These are phyloP conservation scores for Letharia lupina DNA, from an alignment of 495 filamentous ascomycete species.

Conservation along the genomic window DNA sequence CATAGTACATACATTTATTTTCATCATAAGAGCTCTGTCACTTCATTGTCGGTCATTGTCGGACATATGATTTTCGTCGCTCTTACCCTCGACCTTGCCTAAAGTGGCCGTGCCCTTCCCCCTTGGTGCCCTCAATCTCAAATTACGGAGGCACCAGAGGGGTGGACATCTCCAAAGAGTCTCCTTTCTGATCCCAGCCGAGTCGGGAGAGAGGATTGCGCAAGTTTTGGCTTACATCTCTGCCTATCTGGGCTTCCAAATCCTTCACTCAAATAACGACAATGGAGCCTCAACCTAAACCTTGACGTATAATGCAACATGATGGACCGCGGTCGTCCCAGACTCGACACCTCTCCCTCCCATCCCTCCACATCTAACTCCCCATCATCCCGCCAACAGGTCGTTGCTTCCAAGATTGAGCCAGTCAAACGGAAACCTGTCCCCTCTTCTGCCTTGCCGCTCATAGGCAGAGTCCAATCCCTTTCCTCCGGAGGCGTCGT, in stretches of 20 bases:
- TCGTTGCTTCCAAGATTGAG: constrained; percentile 21
- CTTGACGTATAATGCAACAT: constrained; percentile 12
- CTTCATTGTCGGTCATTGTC: neutral
- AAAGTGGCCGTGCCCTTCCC: neutral
- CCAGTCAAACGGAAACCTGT: constrained; percentile 34
- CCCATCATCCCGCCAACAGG: constrained; percentile 14
- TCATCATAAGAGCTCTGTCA: neutral
- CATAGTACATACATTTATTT: too few relatives aligned
- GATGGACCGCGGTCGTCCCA: constrained; percentile 19
- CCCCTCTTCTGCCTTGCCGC: constrained; percentile 20
- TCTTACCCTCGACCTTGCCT: neutral
- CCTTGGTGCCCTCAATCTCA: constrained; percentile 1
- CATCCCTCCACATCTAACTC: constrained; percentile 14
- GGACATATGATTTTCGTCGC: neutral
- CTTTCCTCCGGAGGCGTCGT: constrained; percentile 21
- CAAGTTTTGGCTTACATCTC: constrained; percentile 8
- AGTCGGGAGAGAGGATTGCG: constrained; percentile 4
- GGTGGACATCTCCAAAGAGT: constrained; percentile 11
- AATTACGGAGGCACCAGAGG: neutral
- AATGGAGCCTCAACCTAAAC: constrained; percentile 1
- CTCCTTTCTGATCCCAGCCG: constrained; percentile 4
- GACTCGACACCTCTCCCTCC: constrained; percentile 12
- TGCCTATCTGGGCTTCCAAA: neutral
- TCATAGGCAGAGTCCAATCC: constrained; percentile 14
- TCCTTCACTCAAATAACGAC: neutral